A percentile compares a stretch with the other conserved stretches of the same genome.
phyloP scores from a whole-genome alignment of 1,284 basidiomycete genomes.

The Neotropicomus parvogracilis region DNA sequence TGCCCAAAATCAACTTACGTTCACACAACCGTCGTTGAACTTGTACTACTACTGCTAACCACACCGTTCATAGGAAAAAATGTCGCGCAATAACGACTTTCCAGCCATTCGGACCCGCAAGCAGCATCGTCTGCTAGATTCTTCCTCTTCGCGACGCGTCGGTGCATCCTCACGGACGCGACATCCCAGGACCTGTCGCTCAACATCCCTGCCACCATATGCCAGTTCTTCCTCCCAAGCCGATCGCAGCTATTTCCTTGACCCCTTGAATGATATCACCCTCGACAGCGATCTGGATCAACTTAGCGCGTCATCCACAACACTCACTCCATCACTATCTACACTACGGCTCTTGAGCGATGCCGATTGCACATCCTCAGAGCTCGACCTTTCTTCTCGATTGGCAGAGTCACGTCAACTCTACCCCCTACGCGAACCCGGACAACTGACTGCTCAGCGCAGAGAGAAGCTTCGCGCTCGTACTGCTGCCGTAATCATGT shows the following conservation, averaged over 20 bases:
- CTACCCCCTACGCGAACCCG: slow-evolving; percentile 24
- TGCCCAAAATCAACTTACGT: slow-evolving; percentile 29
- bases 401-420: slow-evolving; percentile 10
- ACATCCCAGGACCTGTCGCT: slow-evolving; percentile 14
- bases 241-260: slow-evolving; percentile 3
- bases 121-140: not conserved
- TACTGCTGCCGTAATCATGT: slow-evolving; percentile 26
- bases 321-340: slow-evolving; percentile 17
- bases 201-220: slow-evolving; percentile 11
- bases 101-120: slow-evolving; percentile 8
- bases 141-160: slow-evolving; percentile 6
- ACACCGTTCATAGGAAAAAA: slow-evolving; percentile 11
- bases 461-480: slow-evolving; percentile 27
- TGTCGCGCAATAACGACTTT: slow-evolving; percentile 19
- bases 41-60: slow-evolving; percentile 25
- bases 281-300: slow-evolving; percentile 21
- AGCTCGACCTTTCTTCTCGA: not conserved
- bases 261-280: slow-evolving; percentile 14
- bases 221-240: not conserved
- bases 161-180: slow-evolving; percentile 10
- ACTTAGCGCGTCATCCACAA: slow-evolving; percentile 22
- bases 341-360: slow-evolving; percentile 3
- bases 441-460: slow-evolving; percentile 25
- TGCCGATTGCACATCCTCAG: slow-evolving; percentile 10
- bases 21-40: slow-evolving; percentile 21